Conservation (phyloP, 768 basidiomycete species). For the Mrakia gelida region DNA sequence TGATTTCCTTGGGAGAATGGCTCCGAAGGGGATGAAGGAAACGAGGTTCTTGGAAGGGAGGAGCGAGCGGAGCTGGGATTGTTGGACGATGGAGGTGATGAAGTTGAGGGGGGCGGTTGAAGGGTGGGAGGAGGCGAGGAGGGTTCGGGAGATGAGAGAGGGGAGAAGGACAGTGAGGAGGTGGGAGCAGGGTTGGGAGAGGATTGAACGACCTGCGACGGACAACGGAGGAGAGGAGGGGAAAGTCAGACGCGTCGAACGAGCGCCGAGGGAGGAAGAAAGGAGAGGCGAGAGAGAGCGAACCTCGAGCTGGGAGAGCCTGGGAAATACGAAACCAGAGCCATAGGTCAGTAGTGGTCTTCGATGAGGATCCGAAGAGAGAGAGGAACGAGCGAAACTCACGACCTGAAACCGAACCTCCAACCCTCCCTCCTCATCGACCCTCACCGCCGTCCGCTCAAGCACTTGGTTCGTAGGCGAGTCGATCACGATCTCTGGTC, state of each 20-base stretch:
- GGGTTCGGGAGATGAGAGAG: background rate
- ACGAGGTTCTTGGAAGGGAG: background rate
- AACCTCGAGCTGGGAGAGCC: background rate
- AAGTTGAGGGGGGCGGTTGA: background rate
- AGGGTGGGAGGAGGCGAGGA: slow-evolving; percentile 1
- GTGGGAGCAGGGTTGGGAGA: background rate
- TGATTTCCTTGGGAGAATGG: background rate
- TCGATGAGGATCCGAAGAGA: too few relatives aligned
- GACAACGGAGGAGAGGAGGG: background rate
- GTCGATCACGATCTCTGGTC: background rate
- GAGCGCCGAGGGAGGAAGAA: background rate
- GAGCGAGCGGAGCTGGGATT: background rate
- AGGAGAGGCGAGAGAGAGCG: background rate
- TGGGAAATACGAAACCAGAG: background rate
- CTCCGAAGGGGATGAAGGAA: slow-evolving; percentile 8
- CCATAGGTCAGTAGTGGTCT: background rate
- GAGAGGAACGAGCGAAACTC: background rate
- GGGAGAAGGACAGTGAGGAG: slow-evolving; percentile 1
- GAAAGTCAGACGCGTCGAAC: background rate
- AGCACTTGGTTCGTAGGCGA: background rate
- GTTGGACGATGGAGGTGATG: background rate
- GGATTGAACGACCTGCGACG: background rate
- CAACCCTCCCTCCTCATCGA: background rate
- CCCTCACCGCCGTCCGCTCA: background rate
- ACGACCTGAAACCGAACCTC: slow-evolving; percentile 10